Base-by-base conservation (phyloP, 352 stramenopile genomes). In the Thraustochytrium sp. region DNA sequence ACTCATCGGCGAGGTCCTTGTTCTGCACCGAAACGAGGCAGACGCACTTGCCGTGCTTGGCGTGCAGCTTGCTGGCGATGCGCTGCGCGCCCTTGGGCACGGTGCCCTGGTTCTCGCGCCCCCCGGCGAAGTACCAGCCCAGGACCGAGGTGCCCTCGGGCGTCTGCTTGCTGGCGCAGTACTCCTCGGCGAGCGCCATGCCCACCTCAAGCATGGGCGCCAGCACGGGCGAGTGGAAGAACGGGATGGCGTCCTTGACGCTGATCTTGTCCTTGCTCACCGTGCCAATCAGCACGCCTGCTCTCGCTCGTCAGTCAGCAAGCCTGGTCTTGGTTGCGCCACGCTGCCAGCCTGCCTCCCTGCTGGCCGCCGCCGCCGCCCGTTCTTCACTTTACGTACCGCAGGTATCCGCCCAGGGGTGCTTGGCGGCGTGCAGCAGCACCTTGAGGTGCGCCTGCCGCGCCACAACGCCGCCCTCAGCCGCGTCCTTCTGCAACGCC, bases 221-320 rank as follows among this genome's bases (percentile, higher is more conserved):
- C 31, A 80, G 31, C 68, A 80, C 63, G 3, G 53, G 26, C n/a
- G 44, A 34, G 37, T 80, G 68, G 26, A 44, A 80, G 37, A 80
- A 64, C 23, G 68, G 68, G 5, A 80, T 34, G 23, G 68, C 68
- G 37, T 80, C 68, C 46, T 18, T 1, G 5, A 80, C 68, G 16
- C 44, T 72, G 26, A 65, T 13, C 29, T 63, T 63, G 1, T 16
- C 53, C 31, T 53, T 53, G 48, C 9, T 53, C 49, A 72, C 68
- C 53, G 31, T 72, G 48, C 68, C 68, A 80, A 80, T 80, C 29
- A 80, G 51, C 23, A 26, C 49, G n/a, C 68, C 68, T 80, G 51
- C 29, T 11, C 3, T n/a, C n/a, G n/a, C n/a, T n/a, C n/a, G n/a
- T n/a, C n/a, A n/a, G n/a, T n/a, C n/a, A n/a, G n/a, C n/a, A n/a